Conservation (phyloP, 208 protist genomes). For the Leishmania gerbilli region DNA sequence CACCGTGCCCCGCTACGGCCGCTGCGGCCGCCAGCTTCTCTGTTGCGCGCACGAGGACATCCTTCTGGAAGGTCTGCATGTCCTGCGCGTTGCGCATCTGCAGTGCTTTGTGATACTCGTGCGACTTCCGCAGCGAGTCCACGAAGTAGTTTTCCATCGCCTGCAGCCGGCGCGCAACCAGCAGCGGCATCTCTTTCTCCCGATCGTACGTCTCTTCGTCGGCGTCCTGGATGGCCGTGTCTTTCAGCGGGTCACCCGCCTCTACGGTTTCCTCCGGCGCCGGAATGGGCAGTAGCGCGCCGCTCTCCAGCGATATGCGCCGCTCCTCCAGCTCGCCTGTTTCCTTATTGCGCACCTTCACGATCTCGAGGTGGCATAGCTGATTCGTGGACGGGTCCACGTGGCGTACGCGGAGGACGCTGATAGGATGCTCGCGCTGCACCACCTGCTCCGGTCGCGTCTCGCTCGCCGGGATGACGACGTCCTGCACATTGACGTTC, state of each 20-base stretch:
- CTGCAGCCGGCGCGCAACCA: slow-evolving; percentile 70
- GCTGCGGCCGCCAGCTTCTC: slow-evolving; percentile 51
- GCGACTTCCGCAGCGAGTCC: slow-evolving; percentile 40
- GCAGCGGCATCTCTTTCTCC: slow-evolving; percentile 64
- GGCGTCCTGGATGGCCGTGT: slow-evolving; percentile 86
- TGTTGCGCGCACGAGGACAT: slow-evolving; percentile 56
- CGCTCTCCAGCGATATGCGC: slow-evolving; percentile 75
- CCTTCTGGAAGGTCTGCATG: slow-evolving; percentile 68
- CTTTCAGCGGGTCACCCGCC: slow-evolving; percentile 76
- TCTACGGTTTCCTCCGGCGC: slow-evolving; percentile 48
- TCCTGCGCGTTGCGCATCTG: slow-evolving; percentile 58
- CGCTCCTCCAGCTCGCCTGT: slow-evolving; percentile 72
- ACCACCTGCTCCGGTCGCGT: slow-evolving; percentile 85
- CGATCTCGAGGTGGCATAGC: slow-evolving; percentile 68
- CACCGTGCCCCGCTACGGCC: not conserved
- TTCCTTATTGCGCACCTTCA: slow-evolving; percentile 84
- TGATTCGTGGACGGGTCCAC: slow-evolving; percentile 84
- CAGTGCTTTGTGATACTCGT: slow-evolving; percentile 71
- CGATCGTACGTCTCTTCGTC: slow-evolving; percentile 78
- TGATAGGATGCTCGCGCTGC: slow-evolving; percentile 88
- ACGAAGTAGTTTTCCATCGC: slow-evolving; percentile 91
- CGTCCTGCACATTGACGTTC: slow-evolving; percentile 89
- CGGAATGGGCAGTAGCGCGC: slow-evolving; percentile 83
- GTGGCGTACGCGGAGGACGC: slow-evolving; percentile 66
- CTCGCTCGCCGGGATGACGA: slow-evolving; percentile 84